These are phyloP conservation scores for Xylariales sp. DNA, from an alignment of 2,329 filamentous ascomycete genomes.

Conservation along the genomic window DNA sequence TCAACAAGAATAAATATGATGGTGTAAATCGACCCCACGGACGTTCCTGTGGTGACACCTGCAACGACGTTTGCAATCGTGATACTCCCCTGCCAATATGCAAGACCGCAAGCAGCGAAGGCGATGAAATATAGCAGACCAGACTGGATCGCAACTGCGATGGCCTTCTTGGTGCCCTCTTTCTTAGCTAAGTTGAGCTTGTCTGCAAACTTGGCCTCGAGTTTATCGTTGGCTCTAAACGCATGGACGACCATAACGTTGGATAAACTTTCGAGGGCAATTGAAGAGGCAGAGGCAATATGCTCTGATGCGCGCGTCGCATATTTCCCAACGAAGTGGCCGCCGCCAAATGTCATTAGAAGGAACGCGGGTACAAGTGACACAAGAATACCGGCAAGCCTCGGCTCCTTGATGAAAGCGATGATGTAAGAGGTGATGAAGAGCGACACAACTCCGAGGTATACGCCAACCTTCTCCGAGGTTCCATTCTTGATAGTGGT, in stretches of 20 bases:
- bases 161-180: constrained; percentile 66
- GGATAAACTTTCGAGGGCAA: constrained; percentile 65
- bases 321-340: constrained; percentile 61
- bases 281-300: constrained; percentile 63
- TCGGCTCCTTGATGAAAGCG: constrained; percentile 69
- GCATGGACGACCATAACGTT: constrained; percentile 67
- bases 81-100: constrained; percentile 72
- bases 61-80: constrained; percentile 55
- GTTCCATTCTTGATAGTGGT: constrained; percentile 69
- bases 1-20: constrained; percentile 74
- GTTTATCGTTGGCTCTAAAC: constrained; percentile 62
- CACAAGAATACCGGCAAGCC: constrained; percentile 67
- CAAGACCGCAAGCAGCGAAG: constrained; percentile 71
- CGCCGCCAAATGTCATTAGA: constrained; percentile 65
- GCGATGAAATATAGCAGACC: constrained; percentile 75
- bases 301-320: constrained; percentile 57
- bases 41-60: constrained; percentile 50
- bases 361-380: constrained; percentile 67
- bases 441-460: constrained; percentile 66
- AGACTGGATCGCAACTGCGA: constrained; percentile 65
- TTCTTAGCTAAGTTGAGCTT: constrained; percentile 59
- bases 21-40: constrained; percentile 66
- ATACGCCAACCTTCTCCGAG: constrained; percentile 71
- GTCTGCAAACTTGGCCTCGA: constrained; percentile 64
- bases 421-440: constrained; percentile 71